phyloP scores from a whole-genome alignment of 305 asterid species.

The Fraxinus paxiana region DNA sequence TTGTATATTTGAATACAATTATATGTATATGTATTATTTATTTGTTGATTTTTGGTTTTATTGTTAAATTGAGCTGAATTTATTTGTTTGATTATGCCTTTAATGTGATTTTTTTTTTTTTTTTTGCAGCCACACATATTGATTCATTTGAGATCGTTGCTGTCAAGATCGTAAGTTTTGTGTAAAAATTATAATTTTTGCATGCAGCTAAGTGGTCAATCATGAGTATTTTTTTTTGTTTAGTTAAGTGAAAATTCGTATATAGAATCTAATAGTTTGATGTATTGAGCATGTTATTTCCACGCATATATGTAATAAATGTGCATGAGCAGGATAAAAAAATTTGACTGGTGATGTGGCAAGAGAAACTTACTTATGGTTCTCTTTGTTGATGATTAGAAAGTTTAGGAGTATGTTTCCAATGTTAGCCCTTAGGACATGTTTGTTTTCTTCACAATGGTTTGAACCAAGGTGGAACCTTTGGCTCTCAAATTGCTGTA shows the following conservation, averaged over 20 bases:
- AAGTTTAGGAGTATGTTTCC: background rate
- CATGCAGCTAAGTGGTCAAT: conserved; percentile 21
- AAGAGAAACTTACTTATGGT: background rate
- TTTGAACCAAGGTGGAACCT: background rate
- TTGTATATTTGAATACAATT: background rate
- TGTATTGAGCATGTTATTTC: background rate
- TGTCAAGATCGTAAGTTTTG: conserved; percentile 76
- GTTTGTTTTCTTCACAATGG: background rate
- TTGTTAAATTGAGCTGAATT: background rate
- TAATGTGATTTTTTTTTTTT: conserved; percentile 13
- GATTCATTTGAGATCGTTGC: conserved; percentile 90
- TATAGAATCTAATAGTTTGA: background rate
- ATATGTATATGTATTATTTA: background rate
- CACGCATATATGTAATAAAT: background rate
- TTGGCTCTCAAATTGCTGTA: background rate
- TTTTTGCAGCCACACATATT: conserved; percentile 76
- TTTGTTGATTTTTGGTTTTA: background rate
- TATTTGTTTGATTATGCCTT: background rate
- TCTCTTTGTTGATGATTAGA: background rate
- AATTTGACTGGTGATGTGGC: background rate
- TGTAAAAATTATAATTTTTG: conserved; percentile 19
- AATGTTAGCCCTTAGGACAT: background rate
- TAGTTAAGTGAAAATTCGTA: background rate
- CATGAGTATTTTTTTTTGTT: background rate
- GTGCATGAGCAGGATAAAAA: background rate